Evolutionary conservation across 179 eudicot genomes (phyloP), one percentile per base, ranked within the genome.

Genomic region (Beta lomatogona): DNA sequence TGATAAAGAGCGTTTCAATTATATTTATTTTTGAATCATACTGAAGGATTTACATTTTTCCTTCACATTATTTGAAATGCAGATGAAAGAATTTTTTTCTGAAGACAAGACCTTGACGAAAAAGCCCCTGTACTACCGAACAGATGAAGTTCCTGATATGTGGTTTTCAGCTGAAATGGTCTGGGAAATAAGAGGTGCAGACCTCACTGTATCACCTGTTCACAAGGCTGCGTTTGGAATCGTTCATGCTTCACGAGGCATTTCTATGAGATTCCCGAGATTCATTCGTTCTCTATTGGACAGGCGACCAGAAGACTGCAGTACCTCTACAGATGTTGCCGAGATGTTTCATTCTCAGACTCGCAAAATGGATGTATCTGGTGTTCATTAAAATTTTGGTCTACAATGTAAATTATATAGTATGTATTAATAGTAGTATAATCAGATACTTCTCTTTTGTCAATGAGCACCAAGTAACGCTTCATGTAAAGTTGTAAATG

Each of bases 171-270:
- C 97, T 0, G 98, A 93, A 81, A 75, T 93, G 60, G 98, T 96
- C 3, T 96, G 99, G 99, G 93, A 89, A 85, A 92, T 96, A 78
- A 94, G 88, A 86, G 98, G 99, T 31, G 97, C 99, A 7, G 98
- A 96, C 79, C 89, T 96, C 77, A 96, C 95, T 5, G 86, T 96
- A 44, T 96, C 99, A 5, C 99, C 98, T 8, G 98, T 90, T 81
- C 98, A 94, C 90, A 92, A 92, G 76, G 99, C 99, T 74, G 99
- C 97, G 57, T 84, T 90, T 5, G 97, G 97, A 18, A 83, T 93
- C 55, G 95, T 93, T 77, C 99, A 96, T 83, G 93, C 93, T n/a
- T 87, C 95, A 21, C 93, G 97, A 28, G 99, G 98, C 57, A 92
- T 96, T 57, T 96, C 97, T 9, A 81, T 96, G 82, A 88, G 99